Base-by-base conservation (phyloP, 805 yeast genomes). In the Diddensiella caesifluorescens region DNA sequence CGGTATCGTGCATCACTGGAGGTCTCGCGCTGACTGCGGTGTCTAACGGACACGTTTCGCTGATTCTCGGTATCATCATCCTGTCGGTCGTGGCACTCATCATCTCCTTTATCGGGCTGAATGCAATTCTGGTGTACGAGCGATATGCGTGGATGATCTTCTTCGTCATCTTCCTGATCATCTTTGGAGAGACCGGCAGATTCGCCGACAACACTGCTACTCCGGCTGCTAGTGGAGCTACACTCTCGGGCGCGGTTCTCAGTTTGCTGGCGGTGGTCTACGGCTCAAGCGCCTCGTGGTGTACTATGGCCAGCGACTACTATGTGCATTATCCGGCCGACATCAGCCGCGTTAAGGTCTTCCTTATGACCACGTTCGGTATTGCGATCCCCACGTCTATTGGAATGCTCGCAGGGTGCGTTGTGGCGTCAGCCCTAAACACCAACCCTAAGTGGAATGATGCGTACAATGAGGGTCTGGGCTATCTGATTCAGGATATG, bases 361-460 rank as follows among this genome's bases (percentile, higher is more conserved):
- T 39, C 21, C 18, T 39, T 12, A 38, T 39, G 42, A 39, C 42
- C n/a, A 39, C 42, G 5, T 39, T 39, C 22, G 42, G 42, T 21
- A 39, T 39, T 22, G 46, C 23, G 9, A 39, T 39, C 13, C 42
- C 42, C 5, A 39, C 42, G 13, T 39, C 45, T 9, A 20, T 39
- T 21, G 42, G 46, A 12, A 39, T 39, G 42, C 12, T 38, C 5
- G 26, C 45, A 5, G 42, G 42, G 39, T 39, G 42, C 21, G 44
- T 37, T 5, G 42, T 38, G n/a, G 44, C 42, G 5, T 39, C 42
- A 10, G 42, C 42, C 6, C 15, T 39, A 36, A 39, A 39, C 30
- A 39, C 15, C 29, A 5, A 18, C 10, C 29, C 45, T n/a, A 46
- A 37, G 9, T 39, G 42, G 42, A 10, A 18, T 6, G 12, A 13